Evolutionary conservation across 208 protist species (phyloP), one percentile per base, ranked within the genome.

Genomic region (Polymyxa betae): DNA sequence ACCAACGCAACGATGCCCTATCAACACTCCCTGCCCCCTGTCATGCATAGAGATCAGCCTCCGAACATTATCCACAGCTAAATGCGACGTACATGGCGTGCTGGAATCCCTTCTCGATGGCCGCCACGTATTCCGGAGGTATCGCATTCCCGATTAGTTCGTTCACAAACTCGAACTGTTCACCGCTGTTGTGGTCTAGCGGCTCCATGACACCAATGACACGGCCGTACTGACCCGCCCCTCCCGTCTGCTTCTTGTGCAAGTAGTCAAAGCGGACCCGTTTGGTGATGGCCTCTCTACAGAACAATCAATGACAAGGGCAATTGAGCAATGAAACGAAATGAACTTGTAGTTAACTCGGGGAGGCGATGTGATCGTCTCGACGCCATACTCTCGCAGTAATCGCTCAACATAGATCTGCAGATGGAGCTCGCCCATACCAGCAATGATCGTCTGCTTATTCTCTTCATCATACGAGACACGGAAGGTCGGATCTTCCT

Each of bases 171-270:
- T 97, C 96, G 93, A 88, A 93, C 12, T 24, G 54, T 20, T 45
- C 78, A 60, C 49, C 49, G 16, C 90, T 60, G 5, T 92, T 89
- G 12, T 95, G 93, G 10, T 38, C 38, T 24, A 94, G 49, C 43
- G 94, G 93, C 88, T 96, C 94, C 16, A 95, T 72, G 78, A 93
- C 92, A 44, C 93, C 92, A 68, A 90, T 97, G 44, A 98, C 92
- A 64, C 98, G 96, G 1, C 96, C 98, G 95, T 97, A 99, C 95
- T 99, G 98, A 44, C 98, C 98, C 10, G 97, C 93, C 91, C 98
- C 98, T 94, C 98, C 98, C 93, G 96, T 97, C 95, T 99, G 98
- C 89, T 98, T 98, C 95, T 99, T 99, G 94, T 99, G 98, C 44
- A 97, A 96, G 93, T 98, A 99, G 91, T 98, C 95, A 93, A 98